Conservation (phyloP, 2,329 filamentous ascomycete species). For the Sporothrix humicola region DNA sequence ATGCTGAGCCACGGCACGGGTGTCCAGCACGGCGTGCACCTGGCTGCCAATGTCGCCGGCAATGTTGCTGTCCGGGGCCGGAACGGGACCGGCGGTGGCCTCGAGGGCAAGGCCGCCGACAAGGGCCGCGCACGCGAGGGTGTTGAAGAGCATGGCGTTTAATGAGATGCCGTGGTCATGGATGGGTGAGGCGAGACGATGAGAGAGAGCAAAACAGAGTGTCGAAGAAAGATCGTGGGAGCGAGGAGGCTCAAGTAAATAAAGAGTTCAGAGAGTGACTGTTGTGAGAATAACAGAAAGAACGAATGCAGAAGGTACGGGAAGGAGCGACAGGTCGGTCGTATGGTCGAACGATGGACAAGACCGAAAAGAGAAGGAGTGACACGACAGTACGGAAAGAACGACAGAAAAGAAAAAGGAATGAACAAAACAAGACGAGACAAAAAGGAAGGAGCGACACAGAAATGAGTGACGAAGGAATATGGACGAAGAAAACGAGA, state of each 20-base stretch:
- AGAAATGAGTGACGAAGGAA: conserved; percentile 10
- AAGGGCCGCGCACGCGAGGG: conserved; percentile 28
- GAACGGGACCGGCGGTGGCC: conserved; percentile 33
- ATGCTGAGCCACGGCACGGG: conserved; percentile 11
- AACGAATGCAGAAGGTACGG: not conserved
- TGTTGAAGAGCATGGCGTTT: conserved; percentile 35
- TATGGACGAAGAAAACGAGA: not conserved
- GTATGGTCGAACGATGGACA: not conserved
- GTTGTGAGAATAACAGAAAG: conserved; percentile 20
- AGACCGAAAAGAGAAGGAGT: conserved; percentile 15
- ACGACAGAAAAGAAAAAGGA: not conserved
- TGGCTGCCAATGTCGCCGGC: conserved; percentile 4
- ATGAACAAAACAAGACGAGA: conserved; percentile 1
- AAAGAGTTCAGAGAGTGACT: not conserved
- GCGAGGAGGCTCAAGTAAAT: not conserved
- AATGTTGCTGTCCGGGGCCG: not conserved
- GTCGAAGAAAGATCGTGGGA: not conserved
- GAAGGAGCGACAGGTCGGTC: conserved; percentile 21
- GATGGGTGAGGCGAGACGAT: not conserved
- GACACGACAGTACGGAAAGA: not conserved
- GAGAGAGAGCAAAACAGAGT: not conserved
- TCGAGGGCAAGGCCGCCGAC: conserved; percentile 35
- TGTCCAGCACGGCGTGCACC: conserved; percentile 20
- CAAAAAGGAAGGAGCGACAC: conserved; percentile 16
- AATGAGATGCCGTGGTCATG: not conserved